phyloP scores from a whole-genome alignment of 2,329 filamentous ascomycete genomes.

The Sarocladium brachiariae region DNA sequence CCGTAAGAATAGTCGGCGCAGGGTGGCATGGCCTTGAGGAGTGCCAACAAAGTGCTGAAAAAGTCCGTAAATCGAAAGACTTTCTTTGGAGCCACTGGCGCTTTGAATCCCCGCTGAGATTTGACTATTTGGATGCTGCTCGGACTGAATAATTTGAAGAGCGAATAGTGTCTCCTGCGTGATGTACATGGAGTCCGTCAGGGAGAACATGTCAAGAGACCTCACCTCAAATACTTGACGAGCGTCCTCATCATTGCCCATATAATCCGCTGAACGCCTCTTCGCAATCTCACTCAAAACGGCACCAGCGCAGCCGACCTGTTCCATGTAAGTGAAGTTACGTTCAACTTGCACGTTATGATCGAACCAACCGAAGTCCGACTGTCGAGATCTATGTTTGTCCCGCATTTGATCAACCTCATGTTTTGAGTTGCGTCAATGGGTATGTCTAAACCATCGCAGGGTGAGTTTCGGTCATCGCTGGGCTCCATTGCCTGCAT shows the following conservation, averaged over 20 bases:
- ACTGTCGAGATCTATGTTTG: slow-evolving; percentile 69
- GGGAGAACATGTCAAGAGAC: slow-evolving; percentile 66
- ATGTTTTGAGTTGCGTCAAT: slow-evolving; percentile 51
- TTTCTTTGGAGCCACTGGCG: slow-evolving; percentile 64
- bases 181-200: slow-evolving; percentile 64
- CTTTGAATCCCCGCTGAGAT: slow-evolving; percentile 49
- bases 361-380: slow-evolving; percentile 51
- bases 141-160: slow-evolving; percentile 77
- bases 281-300: slow-evolving; percentile 73
- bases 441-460: too few species aligned
- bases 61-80: slow-evolving; percentile 74
- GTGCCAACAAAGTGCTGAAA: slow-evolving; percentile 71
- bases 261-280: slow-evolving; percentile 46
- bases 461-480: too few species aligned
- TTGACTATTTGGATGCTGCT: slow-evolving; percentile 75
- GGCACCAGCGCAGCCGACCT: slow-evolving; percentile 81
- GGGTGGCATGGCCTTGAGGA: slow-evolving; percentile 64
- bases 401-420: slow-evolving; percentile 60
- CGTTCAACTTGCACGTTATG: too few species aligned
- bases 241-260: slow-evolving; percentile 51
- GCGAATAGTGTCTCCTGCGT: slow-evolving; percentile 74
- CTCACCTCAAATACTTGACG: slow-evolving; percentile 48
- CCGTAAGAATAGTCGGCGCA: slow-evolving; percentile 76
- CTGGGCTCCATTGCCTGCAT: too few species aligned
- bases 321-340: too few species aligned